Conservation (phyloP, 495 filamentous ascomycete genomes). For the Hyaloscypha bicolor region DNA sequence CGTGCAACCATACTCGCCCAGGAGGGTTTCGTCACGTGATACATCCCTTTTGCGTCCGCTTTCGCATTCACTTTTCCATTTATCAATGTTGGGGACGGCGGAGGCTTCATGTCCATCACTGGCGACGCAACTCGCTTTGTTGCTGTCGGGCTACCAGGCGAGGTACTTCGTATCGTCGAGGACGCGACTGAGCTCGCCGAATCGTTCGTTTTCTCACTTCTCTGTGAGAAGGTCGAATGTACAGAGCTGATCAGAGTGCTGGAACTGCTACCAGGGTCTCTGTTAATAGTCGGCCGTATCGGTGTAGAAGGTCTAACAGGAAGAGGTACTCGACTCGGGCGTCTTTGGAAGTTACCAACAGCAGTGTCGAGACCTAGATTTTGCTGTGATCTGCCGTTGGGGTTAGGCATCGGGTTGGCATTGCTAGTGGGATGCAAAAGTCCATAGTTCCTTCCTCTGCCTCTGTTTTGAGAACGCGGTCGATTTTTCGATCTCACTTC, state of each 20-base stretch:
- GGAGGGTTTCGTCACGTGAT: conserved; percentile 1
- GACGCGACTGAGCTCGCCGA: conserved; percentile 11
- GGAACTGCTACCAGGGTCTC: conserved; percentile 14
- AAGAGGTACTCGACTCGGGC: conserved; percentile 1
- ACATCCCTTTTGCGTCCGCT: background rate
- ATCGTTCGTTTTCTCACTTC: conserved; percentile 7
- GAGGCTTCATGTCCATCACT: background rate
- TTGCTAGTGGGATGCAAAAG: conserved; percentile 2
- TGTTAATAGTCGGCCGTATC: conserved; percentile 1
- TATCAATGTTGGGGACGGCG: background rate
- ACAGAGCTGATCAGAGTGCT: conserved; percentile 14
- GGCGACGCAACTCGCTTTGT: background rate
- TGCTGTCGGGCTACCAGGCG: conserved; percentile 12
- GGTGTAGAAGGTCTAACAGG: conserved; percentile 12
- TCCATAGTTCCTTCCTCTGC: conserved; percentile 12
- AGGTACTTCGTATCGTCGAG: conserved; percentile 9
- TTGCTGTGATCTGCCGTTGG: background rate
- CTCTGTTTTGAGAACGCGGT: background rate
- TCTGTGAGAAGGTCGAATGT: conserved; percentile 12
- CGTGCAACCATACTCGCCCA: conserved; percentile 16
- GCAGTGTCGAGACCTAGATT: background rate
- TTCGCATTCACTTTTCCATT: background rate
- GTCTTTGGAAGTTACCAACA: conserved; percentile 7
- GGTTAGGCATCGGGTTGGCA: background rate
- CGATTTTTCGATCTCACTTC: conserved; percentile 9